Percentiles rank a stretch among this genome's conserved stretches.
These are phyloP conservation scores for Rehmannia glutinosa DNA, from an alignment of 257 asterid species.

Conservation along the genomic window DNA sequence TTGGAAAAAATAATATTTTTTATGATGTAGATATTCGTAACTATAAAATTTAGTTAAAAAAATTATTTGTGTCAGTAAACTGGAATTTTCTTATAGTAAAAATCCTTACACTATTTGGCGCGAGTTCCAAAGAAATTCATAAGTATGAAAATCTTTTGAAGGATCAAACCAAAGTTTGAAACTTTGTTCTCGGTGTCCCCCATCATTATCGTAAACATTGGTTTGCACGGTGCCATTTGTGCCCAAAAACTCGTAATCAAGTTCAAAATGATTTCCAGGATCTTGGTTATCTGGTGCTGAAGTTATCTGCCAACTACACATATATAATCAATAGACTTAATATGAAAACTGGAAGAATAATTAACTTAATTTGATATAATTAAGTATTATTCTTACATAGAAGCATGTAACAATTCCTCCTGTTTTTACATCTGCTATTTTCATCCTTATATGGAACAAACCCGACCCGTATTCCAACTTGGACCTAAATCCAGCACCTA, in stretches of 20 bases:
- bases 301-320: slow-evolving; percentile 28
- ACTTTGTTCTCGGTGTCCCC: slow-evolving; percentile 43
- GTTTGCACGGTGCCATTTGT: slow-evolving; percentile 44
- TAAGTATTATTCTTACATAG: slow-evolving; percentile 30
- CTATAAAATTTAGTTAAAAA: too few relatives aligned
- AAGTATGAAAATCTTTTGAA: slow-evolving; percentile 46
- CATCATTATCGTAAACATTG: slow-evolving; percentile 40
- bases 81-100: not conserved
- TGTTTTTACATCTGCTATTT: not conserved
- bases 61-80: too few relatives aligned
- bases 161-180: slow-evolving; percentile 61
- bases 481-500: slow-evolving; percentile 62
- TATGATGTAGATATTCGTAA: too few relatives aligned
- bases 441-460: slow-evolving; percentile 23
- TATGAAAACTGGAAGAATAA: not conserved
- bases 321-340: not conserved
- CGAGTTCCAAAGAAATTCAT: slow-evolving; percentile 48
- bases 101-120: slow-evolving; percentile 38
- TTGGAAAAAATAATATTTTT: too few relatives aligned
- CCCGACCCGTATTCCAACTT: slow-evolving; percentile 39
- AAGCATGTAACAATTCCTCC: slow-evolving; percentile 30
- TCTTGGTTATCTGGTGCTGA: slow-evolving; percentile 17
- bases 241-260: slow-evolving; percentile 60
- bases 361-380: not conserved
- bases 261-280: slow-evolving; percentile 35